Conservation (phyloP, 2,329 filamentous ascomycete genomes). For the Cryphonectria carpinicola region DNA sequence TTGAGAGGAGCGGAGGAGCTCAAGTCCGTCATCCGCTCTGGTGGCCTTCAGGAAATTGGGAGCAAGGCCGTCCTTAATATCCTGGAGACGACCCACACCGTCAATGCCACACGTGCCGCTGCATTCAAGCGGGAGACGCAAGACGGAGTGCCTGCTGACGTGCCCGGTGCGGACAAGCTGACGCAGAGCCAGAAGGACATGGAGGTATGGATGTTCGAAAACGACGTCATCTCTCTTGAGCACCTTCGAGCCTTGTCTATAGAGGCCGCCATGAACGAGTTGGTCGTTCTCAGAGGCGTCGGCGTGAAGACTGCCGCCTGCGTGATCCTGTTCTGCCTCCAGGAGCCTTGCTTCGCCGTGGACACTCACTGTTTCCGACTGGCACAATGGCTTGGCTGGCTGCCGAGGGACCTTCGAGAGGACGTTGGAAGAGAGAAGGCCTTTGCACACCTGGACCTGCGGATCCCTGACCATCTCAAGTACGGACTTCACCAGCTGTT, state of each 20-base stretch:
- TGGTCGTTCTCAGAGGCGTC: slow-evolving; percentile 56
- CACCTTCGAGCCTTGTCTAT: slow-evolving; percentile 50
- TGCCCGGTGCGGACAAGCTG: slow-evolving; percentile 47
- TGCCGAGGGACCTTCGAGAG: slow-evolving; percentile 52
- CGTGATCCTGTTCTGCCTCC: slow-evolving; percentile 59
- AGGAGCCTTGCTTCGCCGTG: slow-evolving; percentile 58
- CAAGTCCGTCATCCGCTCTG: slow-evolving; percentile 71
- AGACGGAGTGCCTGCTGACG: slow-evolving; percentile 43
- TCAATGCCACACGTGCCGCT: slow-evolving; percentile 57
- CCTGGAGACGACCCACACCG: slow-evolving; percentile 71
- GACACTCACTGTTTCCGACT: slow-evolving; percentile 61
- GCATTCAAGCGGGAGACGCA: slow-evolving; percentile 48
- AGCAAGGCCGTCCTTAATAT: slow-evolving; percentile 8
- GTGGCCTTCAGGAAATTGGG: slow-evolving; percentile 67
- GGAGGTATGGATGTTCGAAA: slow-evolving; percentile 60
- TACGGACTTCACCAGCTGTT: slow-evolving; percentile 60
- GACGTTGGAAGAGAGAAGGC: slow-evolving; percentile 42
- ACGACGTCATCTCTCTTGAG: slow-evolving; percentile 62
- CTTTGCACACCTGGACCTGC: slow-evolving; percentile 57
- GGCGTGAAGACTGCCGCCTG: slow-evolving; percentile 63
- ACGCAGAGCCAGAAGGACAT: slow-evolving; percentile 54
- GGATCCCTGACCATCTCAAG: slow-evolving; percentile 56
- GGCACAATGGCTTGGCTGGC: slow-evolving; percentile 58
- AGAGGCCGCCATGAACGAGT: slow-evolving; percentile 54
- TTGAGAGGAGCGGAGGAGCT: slow-evolving; percentile 62